Base-by-base conservation (phyloP, 2,329 filamentous ascomycete species). In the Pseudofabraea citricarpa region DNA sequence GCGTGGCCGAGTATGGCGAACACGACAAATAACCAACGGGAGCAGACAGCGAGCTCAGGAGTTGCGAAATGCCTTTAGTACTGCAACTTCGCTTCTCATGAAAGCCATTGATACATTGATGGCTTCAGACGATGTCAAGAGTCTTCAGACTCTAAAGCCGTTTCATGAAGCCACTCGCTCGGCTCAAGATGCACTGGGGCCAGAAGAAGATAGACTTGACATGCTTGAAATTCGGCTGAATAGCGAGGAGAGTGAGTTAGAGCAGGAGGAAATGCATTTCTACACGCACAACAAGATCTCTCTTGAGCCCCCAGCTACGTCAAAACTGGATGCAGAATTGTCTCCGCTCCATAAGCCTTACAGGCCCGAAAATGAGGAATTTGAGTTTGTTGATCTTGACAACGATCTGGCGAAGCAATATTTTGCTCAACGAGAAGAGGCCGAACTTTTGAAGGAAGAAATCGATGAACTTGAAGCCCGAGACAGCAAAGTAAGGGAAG, bases 181-280 rank as follows among this genome's bases (percentile, higher is more conserved):
- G 10, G 46, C 44, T 2, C 49, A 55, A 40, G 51, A 56, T 23
- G 20, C 45, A 15, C 43, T 56, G 4, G 52, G 48, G 3, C 46
- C 48, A 5, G 47, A 32, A 3, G 54, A 56, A 22, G 36, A 51
- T 32, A 38, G 31, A 15, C 48, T 52, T 27, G 51, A 49, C 23
- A 27, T 9, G 13, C 29, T 54, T 10, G 54, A 55, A 22, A 40
- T 22, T 12, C 36, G 39, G 13, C 40, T 56, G n/a, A 42, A 45
- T 3, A 31, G 43, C 6, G 51, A 54, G 24, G 53, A 54, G 32
- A 18, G 46, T 16, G 44, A 50, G 9, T 41, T 55, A 1, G 52
- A 56, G 29, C 33, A 49, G 27, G 51, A 56, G 32, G 55, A 57
- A 44, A 22, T 45, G 6, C 41, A 46, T 16, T 54, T 53, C 48